Conservation (phyloP, 345 rosid species). For the Salix koriyanagi region DNA sequence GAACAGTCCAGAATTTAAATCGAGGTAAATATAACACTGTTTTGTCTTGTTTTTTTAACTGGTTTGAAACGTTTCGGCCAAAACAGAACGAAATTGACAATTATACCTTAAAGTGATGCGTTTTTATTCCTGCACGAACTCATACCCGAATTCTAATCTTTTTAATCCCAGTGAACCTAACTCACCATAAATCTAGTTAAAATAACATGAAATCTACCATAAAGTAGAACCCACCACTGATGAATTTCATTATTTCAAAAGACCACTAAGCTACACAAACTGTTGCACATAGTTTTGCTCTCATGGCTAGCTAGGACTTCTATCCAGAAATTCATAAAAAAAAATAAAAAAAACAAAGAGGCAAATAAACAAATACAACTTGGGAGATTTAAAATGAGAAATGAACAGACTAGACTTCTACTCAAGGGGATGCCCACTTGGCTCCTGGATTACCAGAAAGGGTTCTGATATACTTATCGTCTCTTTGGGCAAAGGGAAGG, state of each 20-base stretch:
- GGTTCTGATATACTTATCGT: background rate
- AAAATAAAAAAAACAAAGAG: background rate
- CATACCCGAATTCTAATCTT: too few species aligned
- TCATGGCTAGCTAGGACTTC: background rate
- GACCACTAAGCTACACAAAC: background rate
- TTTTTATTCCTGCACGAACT: too few species aligned
- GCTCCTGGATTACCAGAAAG: background rate
- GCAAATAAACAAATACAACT: background rate
- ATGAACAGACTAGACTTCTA: too few species aligned
- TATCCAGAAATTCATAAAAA: background rate
- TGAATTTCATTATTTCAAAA: too few species aligned
- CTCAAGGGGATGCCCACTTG: background rate
- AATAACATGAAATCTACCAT: too few species aligned
- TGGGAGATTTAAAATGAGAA: background rate
- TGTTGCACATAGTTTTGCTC: background rate
- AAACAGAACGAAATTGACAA: too few species aligned
- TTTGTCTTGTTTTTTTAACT: too few species aligned
- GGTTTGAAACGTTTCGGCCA: accelerated
- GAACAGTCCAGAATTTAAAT: too few species aligned
- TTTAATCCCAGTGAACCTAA: too few species aligned
- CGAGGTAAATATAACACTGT: accelerated
- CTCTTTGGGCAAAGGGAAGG: background rate
- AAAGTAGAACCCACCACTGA: too few species aligned
- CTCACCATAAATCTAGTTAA: too few species aligned
- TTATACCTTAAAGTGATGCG: too few species aligned